These are phyloP conservation scores for Gaeumannomyces sp. DNA, from an alignment of 2,329 filamentous ascomycete genomes.

Conservation along the genomic window DNA sequence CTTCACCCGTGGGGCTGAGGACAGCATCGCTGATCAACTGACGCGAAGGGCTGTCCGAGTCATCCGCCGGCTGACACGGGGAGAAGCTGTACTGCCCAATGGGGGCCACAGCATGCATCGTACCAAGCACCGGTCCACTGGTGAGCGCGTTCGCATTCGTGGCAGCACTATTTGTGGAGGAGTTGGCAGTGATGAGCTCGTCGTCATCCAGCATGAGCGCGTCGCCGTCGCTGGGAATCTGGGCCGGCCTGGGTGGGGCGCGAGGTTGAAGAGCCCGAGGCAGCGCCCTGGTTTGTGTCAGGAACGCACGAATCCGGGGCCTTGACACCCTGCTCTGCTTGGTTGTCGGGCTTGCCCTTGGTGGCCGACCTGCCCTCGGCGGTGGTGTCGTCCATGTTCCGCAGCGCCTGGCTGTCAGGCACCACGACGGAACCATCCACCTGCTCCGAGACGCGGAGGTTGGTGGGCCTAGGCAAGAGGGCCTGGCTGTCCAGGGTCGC, in stretches of 20 bases:
- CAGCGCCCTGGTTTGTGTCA: background rate
- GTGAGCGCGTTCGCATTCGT: background rate
- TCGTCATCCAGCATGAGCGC: background rate
- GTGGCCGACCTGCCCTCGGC: constrained; percentile 11
- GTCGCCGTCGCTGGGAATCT: background rate
- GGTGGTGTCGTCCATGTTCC: background rate
- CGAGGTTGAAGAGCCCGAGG: background rate
- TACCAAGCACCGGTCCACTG: background rate
- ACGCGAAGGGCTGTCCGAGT: constrained; percentile 25
- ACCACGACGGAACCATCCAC: constrained; percentile 12
- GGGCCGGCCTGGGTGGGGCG: background rate
- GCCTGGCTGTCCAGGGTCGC: constrained; percentile 9
- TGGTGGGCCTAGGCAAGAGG: background rate
- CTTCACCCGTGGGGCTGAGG: background rate
- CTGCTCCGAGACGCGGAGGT: constrained; percentile 9
- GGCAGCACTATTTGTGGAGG: background rate
- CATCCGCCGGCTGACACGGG: background rate
- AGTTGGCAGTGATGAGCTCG: too few species aligned
- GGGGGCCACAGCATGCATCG: too few species aligned
- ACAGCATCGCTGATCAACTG: constrained; percentile 19
- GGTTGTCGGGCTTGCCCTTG: constrained; percentile 4
- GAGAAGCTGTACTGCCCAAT: background rate
- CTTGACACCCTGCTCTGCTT: background rate
- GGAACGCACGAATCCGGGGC: background rate
- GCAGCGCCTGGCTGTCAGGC: constrained; percentile 27